phyloP scores from a whole-genome alignment of 129 eudicot genomes.

The Flaveria bidentis region DNA sequence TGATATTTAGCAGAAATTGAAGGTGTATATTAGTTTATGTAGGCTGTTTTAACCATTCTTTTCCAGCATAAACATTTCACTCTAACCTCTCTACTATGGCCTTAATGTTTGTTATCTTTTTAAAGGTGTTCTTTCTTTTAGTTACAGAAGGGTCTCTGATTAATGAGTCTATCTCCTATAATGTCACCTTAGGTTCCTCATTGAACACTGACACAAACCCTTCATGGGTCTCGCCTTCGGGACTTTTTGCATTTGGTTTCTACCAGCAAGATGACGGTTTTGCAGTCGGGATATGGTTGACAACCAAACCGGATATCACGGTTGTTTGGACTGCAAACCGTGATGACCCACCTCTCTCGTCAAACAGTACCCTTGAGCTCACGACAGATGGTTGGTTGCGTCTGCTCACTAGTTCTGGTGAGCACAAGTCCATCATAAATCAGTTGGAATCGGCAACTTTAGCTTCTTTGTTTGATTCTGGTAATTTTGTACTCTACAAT shows the following conservation, averaged over 20 bases:
- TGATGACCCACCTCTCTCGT: conserved; percentile 37
- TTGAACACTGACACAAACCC: conserved; percentile 23
- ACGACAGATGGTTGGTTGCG: conserved; percentile 19
- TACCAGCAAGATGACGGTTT: conserved; percentile 32
- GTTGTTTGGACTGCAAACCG: conserved; percentile 45
- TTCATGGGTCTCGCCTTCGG: conserved; percentile 42
- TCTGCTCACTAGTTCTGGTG: background rate
- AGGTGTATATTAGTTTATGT: background rate
- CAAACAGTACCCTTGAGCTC: conserved; percentile 27
- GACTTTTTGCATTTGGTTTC: conserved; percentile 44
- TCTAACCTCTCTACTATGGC: conserved; percentile 25
- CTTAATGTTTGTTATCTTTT: conserved; percentile 14
- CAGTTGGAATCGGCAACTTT: background rate
- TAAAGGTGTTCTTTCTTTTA: conserved; percentile 15
- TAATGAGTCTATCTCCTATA: background rate
- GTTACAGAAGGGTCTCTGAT: conserved; percentile 25
- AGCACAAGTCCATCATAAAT: background rate
- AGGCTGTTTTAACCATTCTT: background rate
- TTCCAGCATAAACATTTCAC: conserved; percentile 17
- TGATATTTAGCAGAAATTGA: conserved; percentile 6
- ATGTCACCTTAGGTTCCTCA: conserved; percentile 33
- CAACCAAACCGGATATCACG: conserved; percentile 20
- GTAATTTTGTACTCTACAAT: conserved; percentile 34
- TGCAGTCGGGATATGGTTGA: conserved; percentile 42
- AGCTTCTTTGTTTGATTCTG: conserved; percentile 34